Base-by-base conservation (phyloP, 805 yeast genomes). In the Ogataea ramenticola region DNA sequence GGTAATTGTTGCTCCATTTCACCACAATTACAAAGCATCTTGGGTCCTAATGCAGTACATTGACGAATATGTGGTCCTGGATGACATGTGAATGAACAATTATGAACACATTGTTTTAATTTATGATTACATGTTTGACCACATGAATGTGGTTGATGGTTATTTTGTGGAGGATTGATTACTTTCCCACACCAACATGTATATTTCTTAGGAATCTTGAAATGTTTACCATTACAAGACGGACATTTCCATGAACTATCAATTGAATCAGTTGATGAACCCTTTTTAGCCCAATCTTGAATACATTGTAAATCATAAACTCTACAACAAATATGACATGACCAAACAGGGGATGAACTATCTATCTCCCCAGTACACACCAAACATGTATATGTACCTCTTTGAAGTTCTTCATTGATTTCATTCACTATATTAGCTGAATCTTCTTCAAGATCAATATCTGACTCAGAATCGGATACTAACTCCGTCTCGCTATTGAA, bases 111-210 rank as follows among this genome's bases (percentile, higher is more conserved):
- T 4, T 62, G 57, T 21, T 36, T 22, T 41, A 82, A 68, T 29
- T 75, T 72, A 33, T 68, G 65, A 41, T 74, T 73, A 66, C 97
- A 89, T 0, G 86, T 72, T 57, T 85, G 89, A 2, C 96, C 96
- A 70, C 97, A 90, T 40, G 93, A 82, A 51, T 89, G 93, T 0
- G 96, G 96, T 41, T 71, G 65, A 42, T 80, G 61, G 17, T 70
- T 62, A 53, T 82, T 79, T 1, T 71, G 62, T 4, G 59, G 65
- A 0, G 96, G 96, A 49, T 85, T 77, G 17, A 76, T 66, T 2
- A 73, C 75, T 54, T 86, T 83, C 1, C 90, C 91, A 69, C 96
- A 89, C 97, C 97, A 89, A 57, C 97, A 89, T 1, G 76, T 76
- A 60, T 76, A 82, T 34, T 61, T 72, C 49, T 62, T 72, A 32